Evolutionary conservation across 768 basidiomycete species (phyloP).

Genomic region (Tulasnella sp.): DNA sequence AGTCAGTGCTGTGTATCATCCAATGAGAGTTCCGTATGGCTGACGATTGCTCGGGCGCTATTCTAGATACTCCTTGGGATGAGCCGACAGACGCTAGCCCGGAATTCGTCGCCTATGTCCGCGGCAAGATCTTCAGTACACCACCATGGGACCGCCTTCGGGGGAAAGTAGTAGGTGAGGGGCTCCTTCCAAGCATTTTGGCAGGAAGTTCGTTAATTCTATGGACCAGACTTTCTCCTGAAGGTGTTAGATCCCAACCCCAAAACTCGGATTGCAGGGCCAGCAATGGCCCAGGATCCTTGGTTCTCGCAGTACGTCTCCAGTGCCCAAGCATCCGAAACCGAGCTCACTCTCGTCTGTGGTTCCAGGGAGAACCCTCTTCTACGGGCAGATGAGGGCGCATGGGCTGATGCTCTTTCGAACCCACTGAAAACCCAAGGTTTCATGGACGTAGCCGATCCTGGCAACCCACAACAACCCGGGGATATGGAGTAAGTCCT

Average conservation of each 20-base stretch:
- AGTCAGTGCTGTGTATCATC: conserved; percentile 36
- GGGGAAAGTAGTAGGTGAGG: conserved; percentile 46
- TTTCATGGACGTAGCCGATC: conserved; percentile 61
- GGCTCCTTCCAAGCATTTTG: not conserved
- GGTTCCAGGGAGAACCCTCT: not conserved
- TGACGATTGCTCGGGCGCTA: not conserved
- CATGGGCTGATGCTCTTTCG: conserved; percentile 60
- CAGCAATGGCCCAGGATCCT: conserved; percentile 44
- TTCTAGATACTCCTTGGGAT: conserved; percentile 92
- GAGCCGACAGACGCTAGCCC: conserved; percentile 68
- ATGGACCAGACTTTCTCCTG: conserved; percentile 52
- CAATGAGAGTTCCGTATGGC: not conserved
- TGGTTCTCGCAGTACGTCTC: conserved; percentile 59
- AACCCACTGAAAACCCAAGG: conserved; percentile 55
- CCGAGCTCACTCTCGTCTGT: conserved; percentile 3
- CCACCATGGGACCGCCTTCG: conserved; percentile 69
- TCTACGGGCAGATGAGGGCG: conserved; percentile 42
- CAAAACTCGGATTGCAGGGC: conserved; percentile 49
- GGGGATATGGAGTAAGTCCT: conserved; percentile 9
- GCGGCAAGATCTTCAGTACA: conserved; percentile 60
- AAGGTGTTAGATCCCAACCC: conserved; percentile 67
- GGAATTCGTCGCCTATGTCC: conserved; percentile 68
- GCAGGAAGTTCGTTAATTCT: conserved; percentile 17
- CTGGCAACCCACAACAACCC: conserved; percentile 22
- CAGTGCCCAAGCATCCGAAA: not conserved